A percentile compares a stretch with the other conserved stretches of the same genome.
These are phyloP conservation scores for Pinus taeda DNA, from an alignment of 75 land plant species.

Conservation along the genomic window DNA sequence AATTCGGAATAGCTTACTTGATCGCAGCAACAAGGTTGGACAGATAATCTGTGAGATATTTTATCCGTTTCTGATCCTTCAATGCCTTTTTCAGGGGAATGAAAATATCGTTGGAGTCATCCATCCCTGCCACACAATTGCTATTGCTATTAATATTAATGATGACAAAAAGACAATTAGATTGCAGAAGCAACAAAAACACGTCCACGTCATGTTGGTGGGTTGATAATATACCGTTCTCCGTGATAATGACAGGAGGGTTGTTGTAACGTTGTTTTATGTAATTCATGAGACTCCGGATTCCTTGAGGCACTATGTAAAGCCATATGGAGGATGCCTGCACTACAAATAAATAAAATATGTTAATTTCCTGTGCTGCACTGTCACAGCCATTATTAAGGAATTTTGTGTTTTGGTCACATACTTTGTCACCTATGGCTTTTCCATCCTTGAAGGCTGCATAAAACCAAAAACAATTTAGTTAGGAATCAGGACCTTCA, in stretches of 20 bases:
- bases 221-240: slow-evolving; percentile 25
- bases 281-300: slow-evolving; percentile 13
- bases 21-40: background rate
- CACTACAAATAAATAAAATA: background rate
- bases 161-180: background rate
- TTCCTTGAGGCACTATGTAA: slow-evolving; percentile 31
- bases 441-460: slow-evolving; percentile 53
- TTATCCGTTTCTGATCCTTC: slow-evolving; percentile 9
- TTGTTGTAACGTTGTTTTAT: no score
- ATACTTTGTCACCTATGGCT: slow-evolving; percentile 64
- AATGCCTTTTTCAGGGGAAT: background rate
- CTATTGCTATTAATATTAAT: background rate
- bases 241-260: slow-evolving; percentile 22
- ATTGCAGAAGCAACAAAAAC: slow-evolving; percentile 3
- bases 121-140: no score
- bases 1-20: background rate
- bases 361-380: slow-evolving; percentile 14
- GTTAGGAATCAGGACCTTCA: background rate
- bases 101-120: background rate
- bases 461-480: slow-evolving; percentile 4
- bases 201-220: background rate
- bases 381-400: background rate
- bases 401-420: background rate
- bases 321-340: slow-evolving; percentile 19
- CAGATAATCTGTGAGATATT: background rate